Percentiles rank a stretch among this genome's conserved stretches.
These are phyloP conservation scores for Stemphylium vesicarium DNA, from an alignment of 2,329 filamentous ascomycete genomes.

Conservation along the genomic window DNA sequence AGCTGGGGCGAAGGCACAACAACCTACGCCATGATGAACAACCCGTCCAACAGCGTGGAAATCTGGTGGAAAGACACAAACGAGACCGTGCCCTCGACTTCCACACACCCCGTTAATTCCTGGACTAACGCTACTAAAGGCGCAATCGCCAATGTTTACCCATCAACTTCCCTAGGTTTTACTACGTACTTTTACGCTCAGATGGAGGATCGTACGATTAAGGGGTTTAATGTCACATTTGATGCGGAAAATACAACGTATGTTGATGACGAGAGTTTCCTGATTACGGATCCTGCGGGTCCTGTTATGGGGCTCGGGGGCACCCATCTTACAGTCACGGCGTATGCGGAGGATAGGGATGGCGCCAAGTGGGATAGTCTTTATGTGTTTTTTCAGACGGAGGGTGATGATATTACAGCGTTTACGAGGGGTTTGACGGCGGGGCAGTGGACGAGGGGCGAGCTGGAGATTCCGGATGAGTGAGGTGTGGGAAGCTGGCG, in stretches of 20 bases:
- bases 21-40: constrained; percentile 54
- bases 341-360: constrained; percentile 33
- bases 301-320: constrained; percentile 44
- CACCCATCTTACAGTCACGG: constrained; percentile 50
- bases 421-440: constrained; percentile 32
- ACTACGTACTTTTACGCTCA: constrained; percentile 54
- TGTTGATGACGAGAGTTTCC: constrained; percentile 37
- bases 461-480: constrained; percentile 33
- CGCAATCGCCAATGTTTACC: constrained; percentile 47
- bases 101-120: constrained; percentile 49
- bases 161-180: constrained; percentile 51
- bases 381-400: constrained; percentile 44
- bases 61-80: constrained; percentile 56
- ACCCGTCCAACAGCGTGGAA: constrained; percentile 48
- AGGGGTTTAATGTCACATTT: constrained; percentile 50
- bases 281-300: constrained; percentile 37
- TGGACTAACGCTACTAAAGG: constrained; percentile 42
- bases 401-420: constrained; percentile 39
- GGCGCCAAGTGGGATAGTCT: constrained; percentile 32
- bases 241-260: constrained; percentile 49
- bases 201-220: constrained; percentile 43
- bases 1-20: constrained; percentile 50
- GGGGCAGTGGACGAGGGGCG: constrained; percentile 40
- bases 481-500: neutral
- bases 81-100: constrained; percentile 33